Evolutionary conservation across 2,329 filamentous ascomycete genomes (phyloP), one percentile per base, ranked within the genome.

Genomic region (Fusarium ambrosium): DNA sequence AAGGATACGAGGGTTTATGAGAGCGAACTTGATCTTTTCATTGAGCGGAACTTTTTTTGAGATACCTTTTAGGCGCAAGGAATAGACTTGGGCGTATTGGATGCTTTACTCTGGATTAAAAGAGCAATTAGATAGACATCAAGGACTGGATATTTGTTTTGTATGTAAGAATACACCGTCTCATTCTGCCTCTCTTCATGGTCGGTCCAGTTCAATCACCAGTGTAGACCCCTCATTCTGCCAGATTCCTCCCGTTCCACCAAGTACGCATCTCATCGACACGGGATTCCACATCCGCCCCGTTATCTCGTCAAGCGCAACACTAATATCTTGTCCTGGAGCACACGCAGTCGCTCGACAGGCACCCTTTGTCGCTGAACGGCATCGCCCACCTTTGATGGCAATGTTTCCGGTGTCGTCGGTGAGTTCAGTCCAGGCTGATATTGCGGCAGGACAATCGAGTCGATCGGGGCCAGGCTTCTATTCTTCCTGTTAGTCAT

Each of bases 211-310:
- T 36, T 75, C 73, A 51, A 78, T 68, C 2, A 78, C 67, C 13
- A 79, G 14, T 2, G 39, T 41, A 0, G 74, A 77, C 3, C 64
- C 66, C 5, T 60, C 34, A 14, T 69, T 73, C 53, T 76, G 74
- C 62, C 73, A 79, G 32, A 79, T 73, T 2, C 75, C 77, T 4
- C 77, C 76, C 1, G 34, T 65, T 0, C 77, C 77, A 32, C 72
- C 70, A 45, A 78, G 59, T 2, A 79, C 76, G 32, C 77, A 79
- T n/a, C 55, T 69, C 6, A 62, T 63, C 6, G 74, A 70, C 2
- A 79, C 20, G 1, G 77, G 77, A 36, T 79, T 77, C 77, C 77
- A 79, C 70, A 79, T 74, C 1, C 64, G 64, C 29, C 77, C 77
- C 4, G 53, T 68, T 10, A 79, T 29, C 6, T 73, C 63, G 7